Evolutionary conservation across 1,139 yeast species (phyloP).

Genomic region (Hansenula sp.): DNA sequence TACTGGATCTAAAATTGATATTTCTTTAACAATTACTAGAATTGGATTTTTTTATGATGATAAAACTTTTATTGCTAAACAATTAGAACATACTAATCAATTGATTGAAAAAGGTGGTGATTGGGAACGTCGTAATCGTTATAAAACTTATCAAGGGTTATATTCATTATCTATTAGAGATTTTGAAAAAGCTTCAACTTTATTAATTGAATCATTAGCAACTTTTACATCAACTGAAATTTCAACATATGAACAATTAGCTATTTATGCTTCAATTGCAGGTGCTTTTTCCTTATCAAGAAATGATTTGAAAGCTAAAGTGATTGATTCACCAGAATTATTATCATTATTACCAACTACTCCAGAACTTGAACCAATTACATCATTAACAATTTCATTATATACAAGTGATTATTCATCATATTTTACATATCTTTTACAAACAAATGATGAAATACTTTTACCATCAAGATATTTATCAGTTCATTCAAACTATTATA

Average conservation of each 20-base stretch:
- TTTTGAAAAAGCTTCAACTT: conserved; percentile 76
- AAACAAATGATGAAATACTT: conserved; percentile 72
- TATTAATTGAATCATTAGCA: conserved; percentile 86
- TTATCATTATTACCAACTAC: conserved; percentile 74
- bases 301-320: conserved; percentile 75
- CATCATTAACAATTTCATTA: conserved; percentile 78
- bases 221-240: conserved; percentile 96
- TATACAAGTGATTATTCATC: conserved; percentile 86
- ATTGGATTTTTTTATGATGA: conserved; percentile 87
- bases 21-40: conserved; percentile 74
- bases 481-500: conserved; percentile 76
- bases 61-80: conserved; percentile 61
- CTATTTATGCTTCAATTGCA: conserved; percentile 79
- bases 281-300: conserved; percentile 83
- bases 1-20: conserved; percentile 87
- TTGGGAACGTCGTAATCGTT: conserved; percentile 97
- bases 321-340: conserved; percentile 93
- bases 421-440: conserved; percentile 74
- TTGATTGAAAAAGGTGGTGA: conserved; percentile 96
- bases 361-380: conserved; percentile 72
- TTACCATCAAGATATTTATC: conserved; percentile 71
- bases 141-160: conserved; percentile 86
- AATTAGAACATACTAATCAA: conserved; percentile 66
- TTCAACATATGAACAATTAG: conserved; percentile 85
- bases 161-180: conserved; percentile 81